Base-by-base conservation (phyloP, 805 yeast genomes). In the Lipomyces sp. region DNA sequence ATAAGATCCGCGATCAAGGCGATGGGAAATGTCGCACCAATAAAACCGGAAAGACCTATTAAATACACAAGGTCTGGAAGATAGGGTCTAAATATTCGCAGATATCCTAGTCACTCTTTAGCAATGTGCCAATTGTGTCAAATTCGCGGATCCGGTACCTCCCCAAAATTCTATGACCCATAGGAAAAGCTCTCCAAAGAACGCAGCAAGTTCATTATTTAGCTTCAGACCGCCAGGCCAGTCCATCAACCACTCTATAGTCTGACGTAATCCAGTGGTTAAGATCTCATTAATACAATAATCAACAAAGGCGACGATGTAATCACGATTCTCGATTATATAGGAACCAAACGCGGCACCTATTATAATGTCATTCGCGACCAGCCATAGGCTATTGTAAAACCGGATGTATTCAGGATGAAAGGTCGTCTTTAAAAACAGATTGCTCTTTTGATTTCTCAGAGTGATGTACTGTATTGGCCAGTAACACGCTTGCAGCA, bases 211-310 rank as follows among this genome's bases (percentile, higher is more conserved):
- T 73, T 92, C 97, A 66, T 86, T 88, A 76, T 95, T 95, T 61
- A 95, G 83, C 74, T 95, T 95, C 73, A 95, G 87, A 3, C 99
- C 99, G 15, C 94, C 97, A 0, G 99, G 99, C 73, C 93, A 90
- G 67, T 87, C 84, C 81, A 92, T 91, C 48, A 95, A 81, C 93
- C 96, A 90, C 0, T 80, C 71, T 2, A 93, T 86, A 50, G 87
- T 75, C 2, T 74, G 67, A 24, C 81, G 78, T 54, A 88, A 77
- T n/a, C 81, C 80, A 42, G 79, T 74, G 63, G 85, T 84, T 13
- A 88, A 69, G 0, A 81, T 64, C 32, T 73, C 74, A 51, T 82
- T 78, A 13, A 86, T 77, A 48, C 83, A 60, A 62, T 71, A 75
- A 1, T 70, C 67, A 0, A 78, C 64, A 4, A 56, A 56, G 0